Evolutionary conservation across 495 filamentous ascomycete genomes (phyloP), one percentile per base, ranked within the genome.

Genomic region (Penicillium macrosclerotiorum): DNA sequence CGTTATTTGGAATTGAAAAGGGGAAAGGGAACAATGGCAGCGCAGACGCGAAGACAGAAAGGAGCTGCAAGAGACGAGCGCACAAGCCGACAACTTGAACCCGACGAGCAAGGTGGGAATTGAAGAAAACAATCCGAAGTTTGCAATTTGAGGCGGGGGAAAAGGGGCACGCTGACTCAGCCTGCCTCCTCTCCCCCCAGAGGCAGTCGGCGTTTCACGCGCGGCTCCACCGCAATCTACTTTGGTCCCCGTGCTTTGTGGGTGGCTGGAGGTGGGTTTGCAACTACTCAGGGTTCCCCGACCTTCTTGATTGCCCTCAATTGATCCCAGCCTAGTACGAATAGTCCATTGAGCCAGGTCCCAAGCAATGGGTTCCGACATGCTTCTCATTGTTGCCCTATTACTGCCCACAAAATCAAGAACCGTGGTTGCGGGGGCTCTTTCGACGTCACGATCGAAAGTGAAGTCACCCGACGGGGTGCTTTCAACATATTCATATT

Each of bases 161-260:
- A 72, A 72, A 69, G 68, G 68, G 68, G 65, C 52, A 64, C 44
- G 44, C 39, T 51, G 51, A 54, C 26, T 54, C 40, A 54, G 51
- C 45, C 47, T 8, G 30, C 8, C 36, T n/a, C n/a, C n/a, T n/a
- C n/a, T n/a, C n/a, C n/a, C 42, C 52, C 48, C 53, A 45, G 42
- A 45, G 33, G 42, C 38, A 30, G 5, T 37, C 43, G 43, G 34
- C 26, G 46, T 49, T 42, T 42, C 38, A 41, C 3, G 37, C 37
- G 31, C 23, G 33, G 46, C 26, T 43, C 46, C 46, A 49, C 39
- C 26, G 37, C 17, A 16, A 23, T 27, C 39, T 43, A 30, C 37
- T 42, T 29, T 26, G 23, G 14, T 19, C 18, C 6, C 18, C 18
- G 20, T 35, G 7, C 17, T 11, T 37, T 17, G 33, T 35, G 33